Base-by-base conservation (phyloP, 768 basidiomycete genomes). In the Hericium rajendrae region DNA sequence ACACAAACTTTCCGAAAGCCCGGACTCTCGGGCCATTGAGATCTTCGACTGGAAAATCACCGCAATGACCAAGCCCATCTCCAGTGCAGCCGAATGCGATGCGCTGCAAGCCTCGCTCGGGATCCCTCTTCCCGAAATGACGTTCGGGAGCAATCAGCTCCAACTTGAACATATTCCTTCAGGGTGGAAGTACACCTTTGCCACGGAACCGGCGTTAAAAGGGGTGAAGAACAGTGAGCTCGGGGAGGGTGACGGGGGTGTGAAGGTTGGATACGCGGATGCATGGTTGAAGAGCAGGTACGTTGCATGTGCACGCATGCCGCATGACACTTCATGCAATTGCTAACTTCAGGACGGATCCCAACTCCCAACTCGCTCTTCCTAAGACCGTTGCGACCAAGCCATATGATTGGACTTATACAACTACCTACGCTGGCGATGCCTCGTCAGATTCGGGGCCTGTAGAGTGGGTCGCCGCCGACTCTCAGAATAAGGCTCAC, bases 401-500 rank as follows among this genome's bases (percentile, higher is more conserved):
- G 64, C 88, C 86, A 0, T 97, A 91, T 70, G 97, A 99, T 67
- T 98, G 97, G 97, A 99, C 97, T 11, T 98, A 97, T 69, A 97
- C 94, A 2, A 91, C 93, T 1, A 83, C 79, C 3, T 94, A 97
- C 63, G 65, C 83, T 0, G 97, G 95, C 0, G 83, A 86, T 62
- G 63, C 48, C 18, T 52, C 63, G 2, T 32, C 60, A 13, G 52
- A 57, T 18, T 59, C 69, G 0, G 63, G 65, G 16, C 62, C 56
- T 38, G 61, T 66, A 38, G 57, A 61, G 1, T 88, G 87, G 85
- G 67, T 58, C 18, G 68, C 78, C 26, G 82, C 83, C 4, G 81
- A 89, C 61, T 71, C 79, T 1, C 74, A 79, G 38, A 73, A 89
- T 57, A 64, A 74, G 0, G 66, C 72, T 0, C 85, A 94, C 64